Conservation (phyloP, 2,329 filamentous ascomycete species). For the Aspergillus quadrilineatus region DNA sequence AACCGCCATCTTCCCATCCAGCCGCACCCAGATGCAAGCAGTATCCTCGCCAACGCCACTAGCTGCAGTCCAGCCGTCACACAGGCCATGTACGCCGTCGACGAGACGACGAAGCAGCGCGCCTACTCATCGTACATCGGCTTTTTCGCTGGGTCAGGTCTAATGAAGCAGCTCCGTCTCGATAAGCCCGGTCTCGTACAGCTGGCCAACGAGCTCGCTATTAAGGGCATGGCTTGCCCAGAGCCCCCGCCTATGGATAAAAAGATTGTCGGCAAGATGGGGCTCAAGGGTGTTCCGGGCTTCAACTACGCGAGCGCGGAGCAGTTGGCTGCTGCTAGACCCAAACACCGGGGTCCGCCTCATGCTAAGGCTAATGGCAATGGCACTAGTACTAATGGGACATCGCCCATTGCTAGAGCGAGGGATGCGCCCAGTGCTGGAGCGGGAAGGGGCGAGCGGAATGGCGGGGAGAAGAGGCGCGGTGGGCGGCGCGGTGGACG, state of each 20-base stretch:
- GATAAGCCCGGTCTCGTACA: conserved; percentile 35
- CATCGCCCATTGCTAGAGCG: not conserved
- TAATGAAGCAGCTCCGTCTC: conserved; percentile 33
- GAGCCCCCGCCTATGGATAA: conserved; percentile 40
- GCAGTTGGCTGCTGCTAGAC: not conserved
- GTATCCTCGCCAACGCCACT: conserved; percentile 39
- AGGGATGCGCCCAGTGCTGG: not conserved
- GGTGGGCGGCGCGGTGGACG: too few relatives aligned
- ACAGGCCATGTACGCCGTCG: conserved; percentile 29
- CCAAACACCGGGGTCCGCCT: not conserved
- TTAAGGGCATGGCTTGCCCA: conserved; percentile 38
- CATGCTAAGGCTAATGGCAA: not conserved
- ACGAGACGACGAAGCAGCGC: conserved; percentile 35
- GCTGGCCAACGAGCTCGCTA: conserved; percentile 39
- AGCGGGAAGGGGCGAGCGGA: too few relatives aligned
- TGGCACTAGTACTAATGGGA: not conserved
- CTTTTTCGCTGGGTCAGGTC: conserved; percentile 35
- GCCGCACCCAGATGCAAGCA: conserved; percentile 44
- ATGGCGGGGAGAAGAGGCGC: too few relatives aligned
- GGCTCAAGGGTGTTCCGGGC: conserved; percentile 39
- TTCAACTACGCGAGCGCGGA: conserved; percentile 25
- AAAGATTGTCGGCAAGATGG: conserved; percentile 41
- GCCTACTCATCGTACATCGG: conserved; percentile 40
- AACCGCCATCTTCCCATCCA: conserved; percentile 54
- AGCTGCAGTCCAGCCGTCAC: conserved; percentile 32